These are phyloP conservation scores for Ceratorhiza oryzae-sativae DNA, from an alignment of 1,284 basidiomycete genomes.

Conservation along the genomic window DNA sequence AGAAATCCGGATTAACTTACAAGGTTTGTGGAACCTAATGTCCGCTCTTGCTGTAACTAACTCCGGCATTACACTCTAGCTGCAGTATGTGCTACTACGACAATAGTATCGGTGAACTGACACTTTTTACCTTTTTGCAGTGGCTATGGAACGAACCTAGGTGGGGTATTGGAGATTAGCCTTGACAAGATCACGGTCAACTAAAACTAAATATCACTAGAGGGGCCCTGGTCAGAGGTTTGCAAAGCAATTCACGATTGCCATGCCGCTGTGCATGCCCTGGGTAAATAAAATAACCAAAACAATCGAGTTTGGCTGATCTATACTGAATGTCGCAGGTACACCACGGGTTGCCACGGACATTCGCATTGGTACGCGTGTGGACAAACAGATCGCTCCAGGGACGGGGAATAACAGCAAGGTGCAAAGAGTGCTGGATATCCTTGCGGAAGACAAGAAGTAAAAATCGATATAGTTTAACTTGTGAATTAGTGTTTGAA, in stretches of 20 bases:
- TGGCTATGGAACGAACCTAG: slow-evolving; percentile 90
- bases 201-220: no score
- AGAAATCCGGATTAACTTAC: slow-evolving; percentile 80
- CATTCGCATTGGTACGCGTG: slow-evolving; percentile 89
- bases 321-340: slow-evolving; percentile 51
- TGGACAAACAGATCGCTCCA: slow-evolving; percentile 67
- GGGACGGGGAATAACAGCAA: slow-evolving; percentile 81
- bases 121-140: slow-evolving; percentile 52
- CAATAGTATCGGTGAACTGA: not conserved
- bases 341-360: slow-evolving; percentile 82
- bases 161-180: no score
- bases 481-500: no score
- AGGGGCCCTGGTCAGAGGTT: slow-evolving; percentile 86
- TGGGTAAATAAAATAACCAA: slow-evolving; percentile 42
- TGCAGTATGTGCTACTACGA: slow-evolving; percentile 1
- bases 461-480: no score
- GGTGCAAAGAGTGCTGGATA: slow-evolving; percentile 78
- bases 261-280: slow-evolving; percentile 84
- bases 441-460: slow-evolving; percentile 51
- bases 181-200: no score
- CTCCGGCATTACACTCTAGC: slow-evolving; percentile 15
- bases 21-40: slow-evolving; percentile 59
- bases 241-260: slow-evolving; percentile 83
- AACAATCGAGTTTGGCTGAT: not conserved
- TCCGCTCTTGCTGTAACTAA: slow-evolving; percentile 3